Evolutionary conservation across 176 grass and related monocot genomes (phyloP), one percentile per base, ranked within the genome.

Genomic region (Saccharum spontaneum): DNA sequence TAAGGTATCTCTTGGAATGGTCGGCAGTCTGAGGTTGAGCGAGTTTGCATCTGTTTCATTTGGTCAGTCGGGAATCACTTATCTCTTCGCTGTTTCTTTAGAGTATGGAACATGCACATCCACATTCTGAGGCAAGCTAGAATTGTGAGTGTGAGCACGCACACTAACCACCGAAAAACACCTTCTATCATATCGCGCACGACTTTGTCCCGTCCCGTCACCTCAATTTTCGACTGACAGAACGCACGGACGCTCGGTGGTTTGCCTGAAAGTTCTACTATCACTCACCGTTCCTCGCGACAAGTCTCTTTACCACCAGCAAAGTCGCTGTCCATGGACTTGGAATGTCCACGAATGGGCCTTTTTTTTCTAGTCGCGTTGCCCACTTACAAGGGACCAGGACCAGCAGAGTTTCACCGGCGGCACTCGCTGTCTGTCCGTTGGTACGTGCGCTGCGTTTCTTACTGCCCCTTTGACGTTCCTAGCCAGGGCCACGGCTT

Each of bases 131-230:
- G 31, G 24, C 18, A 41, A 26, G 20, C 33, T n/a, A 5, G 3
- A 24, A 23, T 61, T 20, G 8, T 26, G 26, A 31, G 62, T 12
- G n/a, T 5, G 59, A 61, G 59, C 59, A 33, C 33, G 33, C 33
- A 33, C 33, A 39, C 66, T 55, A 81, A 81, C 79, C 44, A 80
- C 43, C 78, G 64, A 67, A 67, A 80, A 80, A 41, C 60, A 43
- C 61, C 24, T 66, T 3, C 38, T 7, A 79, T 34, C 77, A 18
- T 55, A 0, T 55, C 50, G 23, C 20, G 22, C 22, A 38, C 34
- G 50, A 22, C 50, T 4, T 39, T 8, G 20, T 28, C 44, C 10
- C 75, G 2, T 36, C 65, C 16, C 13, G 16, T 36, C 23, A 40
- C n/a, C 37, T 4, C 17, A 18, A 48, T 50, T 23, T 80, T 17